A percentile compares a stretch with the other conserved stretches of the same genome.
Evolutionary conservation across 768 basidiomycete genomes (phyloP).

Genomic region (Lactarius akahatsu): DNA sequence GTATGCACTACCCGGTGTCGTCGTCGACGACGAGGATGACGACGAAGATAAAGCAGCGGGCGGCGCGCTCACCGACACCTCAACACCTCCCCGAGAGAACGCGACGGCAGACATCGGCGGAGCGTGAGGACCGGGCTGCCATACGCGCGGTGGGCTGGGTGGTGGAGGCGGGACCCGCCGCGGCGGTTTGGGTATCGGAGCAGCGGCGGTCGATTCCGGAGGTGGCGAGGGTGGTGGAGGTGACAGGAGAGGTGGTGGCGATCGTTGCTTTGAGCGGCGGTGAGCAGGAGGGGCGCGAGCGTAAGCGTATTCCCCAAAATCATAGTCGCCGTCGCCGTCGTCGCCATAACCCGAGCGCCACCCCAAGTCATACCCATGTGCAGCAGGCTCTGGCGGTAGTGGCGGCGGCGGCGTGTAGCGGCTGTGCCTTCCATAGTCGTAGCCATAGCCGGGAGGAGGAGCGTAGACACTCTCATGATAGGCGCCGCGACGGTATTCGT

Average conservation of each 20-base stretch:
- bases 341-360: conserved; percentile 7
- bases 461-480: not conserved
- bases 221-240: not conserved
- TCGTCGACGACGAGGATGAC: not conserved
- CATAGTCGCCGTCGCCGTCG: not conserved
- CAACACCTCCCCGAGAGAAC: not conserved
- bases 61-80: not conserved
- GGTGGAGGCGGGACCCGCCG: not conserved
- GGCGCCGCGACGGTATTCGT: conserved; percentile 2
- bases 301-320: not conserved
- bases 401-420: not conserved
- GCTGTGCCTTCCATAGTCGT: conserved; percentile 8
- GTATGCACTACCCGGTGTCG: not conserved
- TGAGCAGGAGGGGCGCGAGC: not conserved
- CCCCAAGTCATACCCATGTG: conserved; percentile 15
- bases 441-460: conserved; percentile 1
- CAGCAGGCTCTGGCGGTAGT: not conserved
- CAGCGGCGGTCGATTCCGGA: not conserved
- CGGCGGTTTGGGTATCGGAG: not conserved
- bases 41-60: not conserved
- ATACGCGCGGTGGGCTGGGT: conserved; percentile 17
- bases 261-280: not conserved
- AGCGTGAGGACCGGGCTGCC: conserved; percentile 21
- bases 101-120: not conserved
- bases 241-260: not conserved